phyloP scores from a whole-genome alignment of 441 rosid species.

The Erysimum cheiri region DNA sequence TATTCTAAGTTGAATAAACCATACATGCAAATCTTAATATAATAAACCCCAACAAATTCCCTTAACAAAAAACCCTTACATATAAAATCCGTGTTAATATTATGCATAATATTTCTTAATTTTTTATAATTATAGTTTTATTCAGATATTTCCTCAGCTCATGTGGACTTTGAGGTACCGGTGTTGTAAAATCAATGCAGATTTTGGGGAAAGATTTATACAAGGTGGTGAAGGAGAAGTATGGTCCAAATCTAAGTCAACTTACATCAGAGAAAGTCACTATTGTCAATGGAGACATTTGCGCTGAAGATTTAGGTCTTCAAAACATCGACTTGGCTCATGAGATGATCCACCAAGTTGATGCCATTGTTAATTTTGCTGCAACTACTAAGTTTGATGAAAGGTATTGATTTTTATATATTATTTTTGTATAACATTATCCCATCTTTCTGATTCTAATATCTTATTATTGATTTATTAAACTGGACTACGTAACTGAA shows the following conservation, averaged over 20 bases:
- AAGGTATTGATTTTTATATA: slow-evolving; percentile 49
- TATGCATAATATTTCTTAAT: too few species aligned
- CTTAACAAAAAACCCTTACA: too few species aligned
- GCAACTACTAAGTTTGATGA: slow-evolving; percentile 89
- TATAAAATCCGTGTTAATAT: too few species aligned
- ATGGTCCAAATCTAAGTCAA: slow-evolving; percentile 51
- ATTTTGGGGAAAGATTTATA: slow-evolving; percentile 69
- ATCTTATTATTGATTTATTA: not conserved
- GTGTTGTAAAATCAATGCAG: slow-evolving; percentile 38
- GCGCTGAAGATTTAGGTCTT: slow-evolving; percentile 61
- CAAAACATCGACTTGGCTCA: slow-evolving; percentile 50
- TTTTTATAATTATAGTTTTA: too few species aligned
- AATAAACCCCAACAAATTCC: too few species aligned
- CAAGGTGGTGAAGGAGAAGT: slow-evolving; percentile 60
- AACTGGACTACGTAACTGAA: slow-evolving; percentile 2
- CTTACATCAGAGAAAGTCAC: slow-evolving; percentile 56
- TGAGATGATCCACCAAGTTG: slow-evolving; percentile 58
- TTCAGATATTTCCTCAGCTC: too few species aligned
- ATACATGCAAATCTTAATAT: too few species aligned
- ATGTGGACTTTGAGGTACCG: not conserved
- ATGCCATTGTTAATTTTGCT: slow-evolving; percentile 71
- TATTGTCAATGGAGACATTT: slow-evolving; percentile 69
- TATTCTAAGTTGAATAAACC: too few species aligned
- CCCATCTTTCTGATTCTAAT: not conserved
- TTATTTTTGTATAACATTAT: not conserved